These are phyloP conservation scores for Backusella sp. DNA, from an alignment of 192 early-diverging fungal genomes.

Conservation along the genomic window DNA sequence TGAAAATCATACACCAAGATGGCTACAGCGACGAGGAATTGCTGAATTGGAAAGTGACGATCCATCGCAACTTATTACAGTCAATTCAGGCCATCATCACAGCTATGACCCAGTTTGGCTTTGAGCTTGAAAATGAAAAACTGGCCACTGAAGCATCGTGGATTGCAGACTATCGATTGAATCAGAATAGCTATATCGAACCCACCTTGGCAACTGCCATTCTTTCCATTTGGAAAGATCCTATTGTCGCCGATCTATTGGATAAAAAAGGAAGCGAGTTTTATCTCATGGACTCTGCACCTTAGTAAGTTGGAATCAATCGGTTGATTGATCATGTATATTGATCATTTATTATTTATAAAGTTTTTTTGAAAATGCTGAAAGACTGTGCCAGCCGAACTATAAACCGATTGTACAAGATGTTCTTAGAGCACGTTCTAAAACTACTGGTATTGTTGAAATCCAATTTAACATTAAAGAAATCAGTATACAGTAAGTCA, in stretches of 20 bases:
- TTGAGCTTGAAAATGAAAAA: conserved; percentile 44
- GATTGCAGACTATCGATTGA: conserved; percentile 6
- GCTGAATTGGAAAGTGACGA: conserved; percentile 68
- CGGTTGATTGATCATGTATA: background rate
- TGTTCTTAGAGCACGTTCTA: conserved; percentile 93
- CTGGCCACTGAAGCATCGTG: background rate
- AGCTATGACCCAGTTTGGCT: conserved; percentile 65
- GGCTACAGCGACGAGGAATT: conserved; percentile 87
- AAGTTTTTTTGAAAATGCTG: conserved; percentile 90
- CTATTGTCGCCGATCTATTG: conserved; percentile 58
- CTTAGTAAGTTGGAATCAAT: conserved; percentile 61
- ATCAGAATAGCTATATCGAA: conserved; percentile 7
- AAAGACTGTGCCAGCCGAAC: conserved; percentile 77
- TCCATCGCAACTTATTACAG: conserved; percentile 86
- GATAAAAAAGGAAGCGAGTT: conserved; percentile 74
- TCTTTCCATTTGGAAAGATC: conserved; percentile 71
- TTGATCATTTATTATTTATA: background rate
- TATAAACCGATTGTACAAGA: conserved; percentile 94
- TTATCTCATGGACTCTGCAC: conserved; percentile 90
- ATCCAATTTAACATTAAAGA: conserved; percentile 91
- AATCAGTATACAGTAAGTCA: conserved; percentile 80
- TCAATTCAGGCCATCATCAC: conserved; percentile 75
- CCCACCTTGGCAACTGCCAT: conserved; percentile 62
- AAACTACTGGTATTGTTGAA: conserved; percentile 97
- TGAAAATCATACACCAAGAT: conserved; percentile 96